A percentile compares a stretch with the other conserved stretches of the same genome.
phyloP scores from a whole-genome alignment of 2,329 filamentous ascomycete genomes.

The Albophoma yamanashiensis region DNA sequence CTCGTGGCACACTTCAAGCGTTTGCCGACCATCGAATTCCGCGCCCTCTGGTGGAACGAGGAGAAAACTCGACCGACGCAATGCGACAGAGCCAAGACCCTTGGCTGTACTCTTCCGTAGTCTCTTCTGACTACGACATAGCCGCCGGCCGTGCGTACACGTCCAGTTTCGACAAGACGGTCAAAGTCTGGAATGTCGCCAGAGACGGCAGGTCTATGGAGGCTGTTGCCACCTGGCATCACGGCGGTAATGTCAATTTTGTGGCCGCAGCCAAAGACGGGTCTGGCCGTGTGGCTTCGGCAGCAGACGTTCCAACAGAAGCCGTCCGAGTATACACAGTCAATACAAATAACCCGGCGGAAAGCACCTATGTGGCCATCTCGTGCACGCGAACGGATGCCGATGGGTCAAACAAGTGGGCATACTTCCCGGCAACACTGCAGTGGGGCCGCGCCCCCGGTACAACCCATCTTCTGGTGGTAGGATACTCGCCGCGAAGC shows the following conservation, averaged over 20 bases:
- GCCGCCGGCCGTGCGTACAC: slow-evolving; percentile 39
- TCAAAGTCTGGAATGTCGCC: slow-evolving; percentile 45
- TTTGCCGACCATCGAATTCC: slow-evolving; percentile 47
- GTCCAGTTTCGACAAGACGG: slow-evolving; percentile 50
- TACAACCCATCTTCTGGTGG: slow-evolving; percentile 41
- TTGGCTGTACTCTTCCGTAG: slow-evolving; percentile 55
- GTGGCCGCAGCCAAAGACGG: slow-evolving; percentile 41
- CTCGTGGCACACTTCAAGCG: slow-evolving; percentile 32
- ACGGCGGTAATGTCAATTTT: slow-evolving; percentile 51
- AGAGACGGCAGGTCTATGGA: slow-evolving; percentile 28
- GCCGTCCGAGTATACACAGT: slow-evolving; percentile 49
- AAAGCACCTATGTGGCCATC: slow-evolving; percentile 25
- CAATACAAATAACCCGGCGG: slow-evolving; percentile 20
- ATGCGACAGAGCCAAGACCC: slow-evolving; percentile 50
- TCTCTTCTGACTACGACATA: slow-evolving; percentile 46
- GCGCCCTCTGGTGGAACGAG: slow-evolving; percentile 39
- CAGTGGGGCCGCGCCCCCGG: slow-evolving; percentile 42
- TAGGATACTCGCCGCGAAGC: slow-evolving; percentile 53
- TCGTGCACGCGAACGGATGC: slow-evolving; percentile 29
- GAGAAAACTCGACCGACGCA: slow-evolving; percentile 43
- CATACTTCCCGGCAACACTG: slow-evolving; percentile 52
- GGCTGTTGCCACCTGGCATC: slow-evolving; percentile 37
- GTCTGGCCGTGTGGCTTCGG: slow-evolving; percentile 44
- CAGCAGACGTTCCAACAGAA: slow-evolving; percentile 40
- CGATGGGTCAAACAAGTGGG: slow-evolving; percentile 38